These are phyloP conservation scores for Hirsutella minnesotensis DNA, from an alignment of 2,329 filamentous ascomycete genomes.

Conservation along the genomic window DNA sequence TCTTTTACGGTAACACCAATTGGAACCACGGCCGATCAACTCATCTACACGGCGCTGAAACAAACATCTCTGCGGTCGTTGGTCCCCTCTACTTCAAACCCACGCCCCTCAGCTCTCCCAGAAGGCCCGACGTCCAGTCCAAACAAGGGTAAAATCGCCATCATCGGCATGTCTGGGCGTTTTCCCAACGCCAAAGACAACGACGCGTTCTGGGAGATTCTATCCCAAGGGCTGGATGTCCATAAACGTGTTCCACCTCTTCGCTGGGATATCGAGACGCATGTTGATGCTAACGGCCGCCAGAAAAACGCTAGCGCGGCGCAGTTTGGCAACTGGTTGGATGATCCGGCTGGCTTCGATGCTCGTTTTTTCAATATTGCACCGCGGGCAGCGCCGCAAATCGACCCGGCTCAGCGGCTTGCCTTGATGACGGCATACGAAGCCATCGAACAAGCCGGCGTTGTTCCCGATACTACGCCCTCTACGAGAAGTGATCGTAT, in stretches of 20 bases:
- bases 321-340: slow-evolving; percentile 35
- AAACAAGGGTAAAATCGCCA: slow-evolving; percentile 25
- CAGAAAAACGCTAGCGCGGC: slow-evolving; percentile 44
- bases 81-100: too few relatives aligned
- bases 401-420: slow-evolving; percentile 55
- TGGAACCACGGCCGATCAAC: slow-evolving; percentile 2
- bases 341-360: slow-evolving; percentile 55
- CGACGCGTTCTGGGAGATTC: slow-evolving; percentile 52
- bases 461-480: slow-evolving; percentile 50
- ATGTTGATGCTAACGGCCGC: slow-evolving; percentile 50
- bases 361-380: slow-evolving; percentile 64
- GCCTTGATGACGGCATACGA: slow-evolving; percentile 56
- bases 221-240: slow-evolving; percentile 53
- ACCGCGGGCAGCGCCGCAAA: slow-evolving; percentile 47
- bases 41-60: slow-evolving; percentile 4
- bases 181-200: slow-evolving; percentile 49
- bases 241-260: slow-evolving; percentile 45
- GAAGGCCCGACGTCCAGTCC: neutral
- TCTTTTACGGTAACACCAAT: slow-evolving; percentile 2
- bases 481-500: slow-evolving; percentile 51
- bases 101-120: slow-evolving; percentile 1
- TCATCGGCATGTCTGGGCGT: slow-evolving; percentile 54
- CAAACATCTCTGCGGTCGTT: slow-evolving; percentile 1
- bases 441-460: slow-evolving; percentile 54
- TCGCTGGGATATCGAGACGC: slow-evolving; percentile 48